Conservation (phyloP, 2,329 filamentous ascomycete genomes). For the Fusarium pilosicola region DNA sequence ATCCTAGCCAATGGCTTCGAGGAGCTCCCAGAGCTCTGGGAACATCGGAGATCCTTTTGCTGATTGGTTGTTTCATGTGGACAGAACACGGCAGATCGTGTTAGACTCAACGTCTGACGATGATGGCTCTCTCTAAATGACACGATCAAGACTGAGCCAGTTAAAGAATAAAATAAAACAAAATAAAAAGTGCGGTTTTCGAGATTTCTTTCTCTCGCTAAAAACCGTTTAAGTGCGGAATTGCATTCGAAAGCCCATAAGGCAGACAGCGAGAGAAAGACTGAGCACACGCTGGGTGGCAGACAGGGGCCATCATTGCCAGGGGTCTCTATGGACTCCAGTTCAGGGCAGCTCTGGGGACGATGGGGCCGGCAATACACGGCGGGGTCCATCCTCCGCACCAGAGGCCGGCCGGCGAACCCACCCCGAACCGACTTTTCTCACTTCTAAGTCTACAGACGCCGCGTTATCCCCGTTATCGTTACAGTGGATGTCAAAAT, state of each 20-base stretch:
- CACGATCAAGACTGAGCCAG: neutral
- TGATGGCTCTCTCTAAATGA: conserved; percentile 20
- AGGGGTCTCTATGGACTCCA: conserved; percentile 37
- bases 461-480: conserved; percentile 30
- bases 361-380: conserved; percentile 26
- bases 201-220: neutral
- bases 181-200: neutral
- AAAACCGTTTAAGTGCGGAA: conserved; percentile 9
- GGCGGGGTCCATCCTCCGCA: conserved; percentile 12
- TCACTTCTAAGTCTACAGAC: conserved; percentile 24
- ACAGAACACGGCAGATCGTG: conserved; percentile 17
- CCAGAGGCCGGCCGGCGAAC: conserved; percentile 18
- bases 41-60: conserved; percentile 31
- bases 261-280: conserved; percentile 6
- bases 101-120: conserved; percentile 14
- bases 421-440: conserved; percentile 25
- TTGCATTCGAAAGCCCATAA: neutral
- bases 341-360: conserved; percentile 30
- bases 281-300: conserved; percentile 21
- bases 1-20: conserved; percentile 14
- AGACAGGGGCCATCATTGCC: conserved; percentile 38
- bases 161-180: too few species aligned
- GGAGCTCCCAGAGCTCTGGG: conserved; percentile 34
- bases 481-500: conserved; percentile 5
- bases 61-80: conserved; percentile 35